These are phyloP conservation scores for Phlebopus sp. DNA, from an alignment of 1,284 basidiomycete genomes.

Conservation along the genomic window DNA sequence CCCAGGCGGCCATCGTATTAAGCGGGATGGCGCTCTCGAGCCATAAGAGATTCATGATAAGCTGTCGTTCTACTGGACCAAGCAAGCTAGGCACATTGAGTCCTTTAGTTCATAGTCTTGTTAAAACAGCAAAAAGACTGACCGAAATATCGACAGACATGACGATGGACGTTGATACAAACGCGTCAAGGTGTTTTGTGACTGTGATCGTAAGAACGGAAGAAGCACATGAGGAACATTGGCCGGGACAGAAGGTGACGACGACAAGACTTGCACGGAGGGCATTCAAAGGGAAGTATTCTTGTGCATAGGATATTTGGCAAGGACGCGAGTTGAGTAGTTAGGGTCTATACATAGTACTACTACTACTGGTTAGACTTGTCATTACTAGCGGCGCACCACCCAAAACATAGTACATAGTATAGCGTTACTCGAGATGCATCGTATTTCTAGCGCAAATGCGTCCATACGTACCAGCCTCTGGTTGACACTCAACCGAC, in stretches of 20 bases:
- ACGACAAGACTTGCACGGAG: slow-evolving; percentile 21
- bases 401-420: too few species aligned
- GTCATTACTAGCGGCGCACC: background rate
- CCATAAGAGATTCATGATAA: slow-evolving; percentile 93
- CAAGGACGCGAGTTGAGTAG: too few species aligned
- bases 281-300: slow-evolving; percentile 18
- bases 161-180: slow-evolving; percentile 89
- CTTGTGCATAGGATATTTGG: background rate
- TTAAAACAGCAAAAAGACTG: slow-evolving; percentile 12
- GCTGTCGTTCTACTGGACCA: slow-evolving; percentile 83
- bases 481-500: slow-evolving; percentile 9
- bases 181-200: slow-evolving; percentile 78
- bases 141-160: slow-evolving; percentile 92
- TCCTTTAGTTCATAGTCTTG: slow-evolving; percentile 3
- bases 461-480: slow-evolving; percentile 9
- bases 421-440: slow-evolving; percentile 4
- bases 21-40: slow-evolving; percentile 73
- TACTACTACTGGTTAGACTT: too few species aligned
- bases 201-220: slow-evolving; percentile 84
- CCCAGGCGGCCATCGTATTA: slow-evolving; percentile 80
- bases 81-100: slow-evolving; percentile 59
- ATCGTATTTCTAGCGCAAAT: slow-evolving; percentile 27
- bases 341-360: too few species aligned
- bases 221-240: slow-evolving; percentile 59
- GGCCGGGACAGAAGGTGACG: slow-evolving; percentile 8